Percentiles rank a stretch among this genome's conserved stretches.
phyloP scores from a whole-genome alignment of 2,329 filamentous ascomycete genomes.

The Emergomyces pasteurianus region DNA sequence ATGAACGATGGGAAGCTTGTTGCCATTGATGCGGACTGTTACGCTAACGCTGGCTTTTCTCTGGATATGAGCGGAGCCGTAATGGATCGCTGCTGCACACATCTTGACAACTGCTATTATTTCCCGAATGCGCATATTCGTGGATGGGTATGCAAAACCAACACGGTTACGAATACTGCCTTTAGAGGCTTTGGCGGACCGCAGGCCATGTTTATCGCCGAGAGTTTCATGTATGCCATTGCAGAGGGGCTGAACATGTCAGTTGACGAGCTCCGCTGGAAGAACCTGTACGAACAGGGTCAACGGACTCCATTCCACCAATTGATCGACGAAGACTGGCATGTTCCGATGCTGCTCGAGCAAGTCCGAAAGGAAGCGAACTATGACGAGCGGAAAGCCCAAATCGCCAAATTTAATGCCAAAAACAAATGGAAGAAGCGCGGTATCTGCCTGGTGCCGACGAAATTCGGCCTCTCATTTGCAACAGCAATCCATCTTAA shows the following conservation, averaged over 20 bases:
- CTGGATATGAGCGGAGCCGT: constrained; percentile 16
- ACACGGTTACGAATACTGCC: constrained; percentile 16
- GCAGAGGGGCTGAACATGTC: constrained; percentile 13
- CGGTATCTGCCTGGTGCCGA: constrained; percentile 15
- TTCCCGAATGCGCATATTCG: constrained; percentile 15
- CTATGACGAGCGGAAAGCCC: constrained; percentile 8
- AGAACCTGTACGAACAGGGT: constrained; percentile 14
- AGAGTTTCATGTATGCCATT: constrained; percentile 13
- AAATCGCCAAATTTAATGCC: constrained; percentile 11
- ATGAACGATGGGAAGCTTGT: constrained; percentile 11
- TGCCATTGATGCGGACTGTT: constrained; percentile 11
- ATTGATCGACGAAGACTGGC: constrained; percentile 17
- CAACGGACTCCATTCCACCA: constrained; percentile 16
- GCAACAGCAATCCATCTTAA: constrained; percentile 18
- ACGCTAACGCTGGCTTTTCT: constrained; percentile 15
- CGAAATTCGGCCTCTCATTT: constrained; percentile 18
- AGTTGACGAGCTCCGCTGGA: constrained; percentile 12
- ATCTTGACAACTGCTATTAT: constrained; percentile 17
- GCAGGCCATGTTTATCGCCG: constrained; percentile 16
- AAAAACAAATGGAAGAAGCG: constrained; percentile 14
- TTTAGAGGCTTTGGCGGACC: constrained; percentile 17
- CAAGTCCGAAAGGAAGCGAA: constrained; percentile 11
- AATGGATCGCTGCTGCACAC: constrained; percentile 16
- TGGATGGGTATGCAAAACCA: constrained; percentile 15
- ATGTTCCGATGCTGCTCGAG: constrained; percentile 15